phyloP scores from a whole-genome alignment of 176 grass and related monocot genomes.

The Sorghum bicolor region DNA sequence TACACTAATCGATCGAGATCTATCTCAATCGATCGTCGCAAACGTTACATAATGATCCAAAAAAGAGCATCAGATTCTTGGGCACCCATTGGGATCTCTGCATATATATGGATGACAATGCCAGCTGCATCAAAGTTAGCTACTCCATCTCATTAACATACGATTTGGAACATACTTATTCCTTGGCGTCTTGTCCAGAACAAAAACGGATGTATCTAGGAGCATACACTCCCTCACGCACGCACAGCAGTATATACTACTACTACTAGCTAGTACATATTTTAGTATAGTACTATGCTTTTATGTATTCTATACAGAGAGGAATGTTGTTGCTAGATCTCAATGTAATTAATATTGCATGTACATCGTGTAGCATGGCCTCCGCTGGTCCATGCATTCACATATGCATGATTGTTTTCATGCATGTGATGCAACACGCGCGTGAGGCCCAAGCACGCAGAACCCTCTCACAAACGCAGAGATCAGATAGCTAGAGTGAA shows the following conservation, averaged over 20 bases:
- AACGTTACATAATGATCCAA: constrained; percentile 9
- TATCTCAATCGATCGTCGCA: background rate
- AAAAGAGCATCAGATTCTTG: constrained; percentile 43
- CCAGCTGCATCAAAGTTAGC: background rate
- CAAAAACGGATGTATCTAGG: background rate
- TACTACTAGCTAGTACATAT: too few relatives aligned
- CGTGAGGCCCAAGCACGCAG: constrained; percentile 43
- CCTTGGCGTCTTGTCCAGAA: constrained; percentile 16
- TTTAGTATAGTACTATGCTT: background rate
- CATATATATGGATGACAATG: background rate
- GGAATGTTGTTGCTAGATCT: background rate
- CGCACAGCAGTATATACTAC: too few relatives aligned
- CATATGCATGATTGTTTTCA: constrained; percentile 56
- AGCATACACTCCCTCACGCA: background rate
- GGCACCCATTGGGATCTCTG: constrained; percentile 43
- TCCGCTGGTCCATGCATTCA: constrained; percentile 26
- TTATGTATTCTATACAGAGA: background rate
- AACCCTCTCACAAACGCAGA: background rate
- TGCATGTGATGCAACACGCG: constrained; percentile 75
- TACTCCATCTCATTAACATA: constrained; percentile 36
- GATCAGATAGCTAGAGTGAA: background rate
- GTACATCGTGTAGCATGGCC: background rate
- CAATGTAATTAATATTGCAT: constrained; percentile 1
- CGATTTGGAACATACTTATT: constrained; percentile 36
- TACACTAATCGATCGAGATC: background rate